A percentile compares a stretch with the other conserved stretches of the same genome.
Conservation (phyloP, 192 early-diverging fungal genomes). For the Entomortierella parvispora region DNA sequence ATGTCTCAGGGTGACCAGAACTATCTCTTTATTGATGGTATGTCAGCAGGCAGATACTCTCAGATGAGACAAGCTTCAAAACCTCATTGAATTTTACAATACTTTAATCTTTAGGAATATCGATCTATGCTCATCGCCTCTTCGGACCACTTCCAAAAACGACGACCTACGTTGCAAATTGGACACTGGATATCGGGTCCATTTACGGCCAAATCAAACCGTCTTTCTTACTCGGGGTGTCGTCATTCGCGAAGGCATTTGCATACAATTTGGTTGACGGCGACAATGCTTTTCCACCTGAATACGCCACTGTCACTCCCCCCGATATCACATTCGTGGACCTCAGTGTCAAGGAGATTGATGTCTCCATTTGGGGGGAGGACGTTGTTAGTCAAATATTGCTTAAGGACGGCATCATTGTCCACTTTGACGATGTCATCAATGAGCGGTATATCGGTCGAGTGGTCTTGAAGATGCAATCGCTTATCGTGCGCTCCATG, state of each 20-base stretch:
- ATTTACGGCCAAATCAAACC: conserved; percentile 76
- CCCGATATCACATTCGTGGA: conserved; percentile 75
- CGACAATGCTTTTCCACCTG: conserved; percentile 70
- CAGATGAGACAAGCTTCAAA: no score
- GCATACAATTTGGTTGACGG: conserved; percentile 71
- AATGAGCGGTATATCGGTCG: conserved; percentile 65
- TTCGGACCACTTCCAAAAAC: conserved; percentile 76
- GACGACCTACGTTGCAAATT: conserved; percentile 74
- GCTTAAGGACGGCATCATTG: conserved; percentile 65
- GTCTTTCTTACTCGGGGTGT: conserved; percentile 62
- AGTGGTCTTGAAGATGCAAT: conserved; percentile 67
- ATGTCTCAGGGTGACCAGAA: conserved; percentile 52
- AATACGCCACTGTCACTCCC: conserved; percentile 47
- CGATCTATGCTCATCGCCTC: conserved; percentile 70
- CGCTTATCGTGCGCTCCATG: conserved; percentile 62
- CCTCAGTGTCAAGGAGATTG: conserved; percentile 60
- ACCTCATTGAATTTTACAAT: neutral
- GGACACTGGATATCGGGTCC: conserved; percentile 68
- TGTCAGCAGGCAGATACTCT: neutral
- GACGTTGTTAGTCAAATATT: conserved; percentile 56
- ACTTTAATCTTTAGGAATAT: conserved; percentile 49
- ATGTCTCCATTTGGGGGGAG: conserved; percentile 70
- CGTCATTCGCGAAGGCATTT: conserved; percentile 66
- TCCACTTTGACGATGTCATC: conserved; percentile 74
- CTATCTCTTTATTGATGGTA: conserved; percentile 67